Conservation (phyloP, 257 asterid genomes). For the Solanum bulbocastanum region DNA sequence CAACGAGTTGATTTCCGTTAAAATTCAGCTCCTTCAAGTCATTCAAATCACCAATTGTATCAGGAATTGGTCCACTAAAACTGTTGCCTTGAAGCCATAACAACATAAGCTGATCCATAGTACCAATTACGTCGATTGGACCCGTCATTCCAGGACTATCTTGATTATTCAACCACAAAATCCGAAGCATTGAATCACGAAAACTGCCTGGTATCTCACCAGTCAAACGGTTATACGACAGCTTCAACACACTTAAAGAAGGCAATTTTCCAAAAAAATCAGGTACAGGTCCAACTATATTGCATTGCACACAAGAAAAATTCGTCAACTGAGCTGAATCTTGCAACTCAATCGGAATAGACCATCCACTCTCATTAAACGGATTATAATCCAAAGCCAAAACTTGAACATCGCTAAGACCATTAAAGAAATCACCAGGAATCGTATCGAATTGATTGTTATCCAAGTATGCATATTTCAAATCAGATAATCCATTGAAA, state of each 20-base stretch:
- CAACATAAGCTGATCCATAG: conserved; percentile 40
- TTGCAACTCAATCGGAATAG: conserved; percentile 40
- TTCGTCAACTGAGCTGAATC: conserved; percentile 51
- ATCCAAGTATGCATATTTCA: conserved; percentile 56
- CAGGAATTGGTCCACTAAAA: conserved; percentile 59
- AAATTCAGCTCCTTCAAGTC: conserved; percentile 45
- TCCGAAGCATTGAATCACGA: conserved; percentile 45
- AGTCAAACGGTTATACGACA: conserved; percentile 44
- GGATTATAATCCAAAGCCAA: conserved; percentile 70
- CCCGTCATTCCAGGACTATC: conserved; percentile 48
- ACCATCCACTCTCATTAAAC: conserved; percentile 68
- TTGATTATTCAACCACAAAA: conserved; percentile 75
- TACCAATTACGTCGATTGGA: conserved; percentile 36
- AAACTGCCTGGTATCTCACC: conserved; percentile 50
- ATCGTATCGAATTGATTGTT: conserved; percentile 51
- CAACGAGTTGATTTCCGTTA: conserved; percentile 54
- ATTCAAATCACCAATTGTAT: conserved; percentile 42
- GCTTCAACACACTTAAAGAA: conserved; percentile 31
- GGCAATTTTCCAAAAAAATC: conserved; percentile 56
- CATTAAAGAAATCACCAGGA: conserved; percentile 59
- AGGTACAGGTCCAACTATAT: conserved; percentile 61
- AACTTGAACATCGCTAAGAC: conserved; percentile 40
- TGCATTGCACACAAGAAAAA: conserved; percentile 60
- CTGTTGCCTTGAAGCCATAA: conserved; percentile 73
- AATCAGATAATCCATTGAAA: conserved; percentile 57